Conservation (phyloP, 495 filamentous ascomycete species). For the Aspergillus asperescens region DNA sequence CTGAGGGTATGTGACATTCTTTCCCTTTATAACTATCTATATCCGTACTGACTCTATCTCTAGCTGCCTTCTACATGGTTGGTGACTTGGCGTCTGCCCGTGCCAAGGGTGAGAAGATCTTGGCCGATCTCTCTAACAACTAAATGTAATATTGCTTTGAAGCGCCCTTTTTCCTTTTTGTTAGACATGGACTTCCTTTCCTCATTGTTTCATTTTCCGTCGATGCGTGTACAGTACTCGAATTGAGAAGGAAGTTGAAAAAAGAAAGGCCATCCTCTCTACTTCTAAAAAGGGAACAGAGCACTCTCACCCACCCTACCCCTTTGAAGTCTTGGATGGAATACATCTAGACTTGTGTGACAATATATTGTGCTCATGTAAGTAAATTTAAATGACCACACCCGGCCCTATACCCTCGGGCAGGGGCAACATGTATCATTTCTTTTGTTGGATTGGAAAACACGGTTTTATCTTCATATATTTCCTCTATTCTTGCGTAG, state of each 20-base stretch:
- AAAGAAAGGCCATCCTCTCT: slow-evolving; percentile 8
- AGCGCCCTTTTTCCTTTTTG: slow-evolving; percentile 34
- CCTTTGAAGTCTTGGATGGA: slow-evolving; percentile 29
- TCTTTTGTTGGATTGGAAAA: slow-evolving; percentile 29
- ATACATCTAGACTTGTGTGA: slow-evolving; percentile 38
- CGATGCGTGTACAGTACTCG: slow-evolving; percentile 46
- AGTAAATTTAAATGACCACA: slow-evolving; percentile 43
- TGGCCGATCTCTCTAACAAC: slow-evolving; percentile 82
- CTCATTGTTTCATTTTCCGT: slow-evolving; percentile 36
- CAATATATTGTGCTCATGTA: slow-evolving; percentile 44
- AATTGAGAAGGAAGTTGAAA: slow-evolving; percentile 32
- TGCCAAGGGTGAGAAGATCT: slow-evolving; percentile 98
- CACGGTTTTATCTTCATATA: slow-evolving; percentile 1
- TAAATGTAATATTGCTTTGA: slow-evolving; percentile 51
- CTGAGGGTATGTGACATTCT: slow-evolving; percentile 57
- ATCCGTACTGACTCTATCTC: slow-evolving; percentile 12
- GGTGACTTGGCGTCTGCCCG: slow-evolving; percentile 89
- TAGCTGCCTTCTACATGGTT: slow-evolving; percentile 94
- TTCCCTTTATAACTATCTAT: not conserved
- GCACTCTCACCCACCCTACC: slow-evolving; percentile 12
- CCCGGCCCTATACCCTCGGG: slow-evolving; percentile 28
- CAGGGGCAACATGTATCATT: slow-evolving; percentile 38
- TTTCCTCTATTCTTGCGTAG: too few species aligned
- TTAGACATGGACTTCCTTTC: slow-evolving; percentile 31
- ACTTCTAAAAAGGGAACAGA: slow-evolving; percentile 17